A percentile compares a stretch with the other conserved stretches of the same genome.
phyloP scores from a whole-genome alignment of 768 basidiomycete species.

The Boletus vinaceobasis region DNA sequence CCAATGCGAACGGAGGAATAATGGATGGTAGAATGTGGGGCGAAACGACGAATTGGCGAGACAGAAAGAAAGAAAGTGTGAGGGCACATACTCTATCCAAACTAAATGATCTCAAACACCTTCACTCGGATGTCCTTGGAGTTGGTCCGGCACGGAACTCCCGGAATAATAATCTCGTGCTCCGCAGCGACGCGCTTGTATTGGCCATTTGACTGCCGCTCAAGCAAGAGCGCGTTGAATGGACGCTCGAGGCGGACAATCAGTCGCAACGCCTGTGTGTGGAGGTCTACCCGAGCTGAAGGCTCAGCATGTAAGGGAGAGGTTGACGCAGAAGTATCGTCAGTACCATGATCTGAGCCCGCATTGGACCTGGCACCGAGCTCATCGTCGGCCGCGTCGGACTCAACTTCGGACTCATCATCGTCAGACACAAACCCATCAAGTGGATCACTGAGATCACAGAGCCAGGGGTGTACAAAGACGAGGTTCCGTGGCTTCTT shows the following conservation, averaged over 20 bases:
- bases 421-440: neutral
- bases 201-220: neutral
- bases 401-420: too few relatives aligned
- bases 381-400: too few relatives aligned
- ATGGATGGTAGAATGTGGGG: too few relatives aligned
- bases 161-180: neutral
- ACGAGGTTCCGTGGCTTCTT: neutral
- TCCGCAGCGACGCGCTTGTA: neutral
- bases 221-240: conserved; percentile 4
- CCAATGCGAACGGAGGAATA: too few relatives aligned
- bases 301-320: neutral
- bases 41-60: too few relatives aligned
- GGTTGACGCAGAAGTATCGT: neutral
- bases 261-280: neutral
- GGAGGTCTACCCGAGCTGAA: neutral
- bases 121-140: neutral
- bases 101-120: neutral
- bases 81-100: neutral
- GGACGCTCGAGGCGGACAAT: neutral
- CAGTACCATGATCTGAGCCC: too few relatives aligned
- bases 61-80: too few relatives aligned
- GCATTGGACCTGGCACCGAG: too few relatives aligned
- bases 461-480: neutral
- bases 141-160: neutral
- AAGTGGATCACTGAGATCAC: neutral